These are phyloP conservation scores for Sporothrix globosa DNA, from an alignment of 2,329 filamentous ascomycete species.

Conservation along the genomic window DNA sequence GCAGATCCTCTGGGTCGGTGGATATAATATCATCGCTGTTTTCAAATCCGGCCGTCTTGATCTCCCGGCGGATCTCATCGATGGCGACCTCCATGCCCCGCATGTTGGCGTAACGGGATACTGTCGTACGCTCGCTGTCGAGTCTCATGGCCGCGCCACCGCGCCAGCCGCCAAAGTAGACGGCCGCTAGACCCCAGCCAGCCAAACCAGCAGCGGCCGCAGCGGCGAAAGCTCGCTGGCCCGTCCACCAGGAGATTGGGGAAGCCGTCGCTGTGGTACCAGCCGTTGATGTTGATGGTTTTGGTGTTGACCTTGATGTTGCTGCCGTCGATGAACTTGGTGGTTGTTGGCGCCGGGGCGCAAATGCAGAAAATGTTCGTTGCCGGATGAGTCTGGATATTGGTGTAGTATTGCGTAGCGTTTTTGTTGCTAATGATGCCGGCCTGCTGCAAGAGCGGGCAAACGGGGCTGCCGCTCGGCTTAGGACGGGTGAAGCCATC, in stretches of 20 bases:
- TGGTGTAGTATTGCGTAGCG: background rate
- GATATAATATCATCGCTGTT: slow-evolving; percentile 59
- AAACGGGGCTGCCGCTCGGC: background rate
- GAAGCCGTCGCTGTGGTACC: background rate
- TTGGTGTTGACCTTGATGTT: background rate
- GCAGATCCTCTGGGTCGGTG: slow-evolving; percentile 64
- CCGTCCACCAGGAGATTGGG: slow-evolving; percentile 39
- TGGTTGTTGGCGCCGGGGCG: slow-evolving; percentile 7
- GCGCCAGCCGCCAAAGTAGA: slow-evolving; percentile 38
- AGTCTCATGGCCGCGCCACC: slow-evolving; percentile 38
- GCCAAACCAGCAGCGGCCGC: slow-evolving; percentile 47
- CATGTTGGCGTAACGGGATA: slow-evolving; percentile 48
- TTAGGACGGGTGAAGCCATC: slow-evolving; percentile 1
- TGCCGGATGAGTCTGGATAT: background rate
- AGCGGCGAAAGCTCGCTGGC: slow-evolving; percentile 45
- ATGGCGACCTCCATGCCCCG: slow-evolving; percentile 48
- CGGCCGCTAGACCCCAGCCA: slow-evolving; percentile 49
- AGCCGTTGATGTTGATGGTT: background rate
- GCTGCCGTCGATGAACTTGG: background rate
- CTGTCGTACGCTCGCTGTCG: slow-evolving; percentile 38
- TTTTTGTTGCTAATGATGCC: background rate
- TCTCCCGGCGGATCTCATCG: slow-evolving; percentile 55
- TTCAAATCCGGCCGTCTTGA: slow-evolving; percentile 35
- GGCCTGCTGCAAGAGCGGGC: background rate
- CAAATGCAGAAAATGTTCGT: slow-evolving; percentile 5